These are phyloP conservation scores for Polysphondylium violaceum DNA, from an alignment of 78 protist genomes.

Conservation along the genomic window DNA sequence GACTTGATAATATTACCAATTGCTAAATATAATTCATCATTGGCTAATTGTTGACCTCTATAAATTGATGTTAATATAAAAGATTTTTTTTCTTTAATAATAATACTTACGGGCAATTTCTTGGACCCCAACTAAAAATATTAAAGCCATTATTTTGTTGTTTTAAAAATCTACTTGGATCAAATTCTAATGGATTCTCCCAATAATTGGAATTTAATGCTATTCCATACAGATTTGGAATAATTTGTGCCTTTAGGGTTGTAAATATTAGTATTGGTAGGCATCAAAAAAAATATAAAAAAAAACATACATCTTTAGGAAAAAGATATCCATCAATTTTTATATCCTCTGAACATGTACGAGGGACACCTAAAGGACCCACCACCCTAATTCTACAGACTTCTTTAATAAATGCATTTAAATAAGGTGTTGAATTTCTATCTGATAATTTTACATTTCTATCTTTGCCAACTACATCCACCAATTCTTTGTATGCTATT, in stretches of 20 bases:
- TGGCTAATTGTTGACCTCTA: slow-evolving; percentile 17
- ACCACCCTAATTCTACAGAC: not conserved
- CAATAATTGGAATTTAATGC: not conserved
- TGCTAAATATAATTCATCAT: slow-evolving; percentile 39
- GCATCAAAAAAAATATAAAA: no score
- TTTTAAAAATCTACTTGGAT: not conserved
- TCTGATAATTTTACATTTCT: not conserved
- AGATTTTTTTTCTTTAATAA: no score
- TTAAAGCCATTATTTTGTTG: not conserved
- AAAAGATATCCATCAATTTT: not conserved
- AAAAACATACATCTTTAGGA: slow-evolving; percentile 52
- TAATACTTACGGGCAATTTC: slow-evolving; percentile 35
- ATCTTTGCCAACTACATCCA: not conserved
- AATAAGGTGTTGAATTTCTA: slow-evolving; percentile 1
- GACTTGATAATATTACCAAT: not conserved
- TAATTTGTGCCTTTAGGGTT: not conserved
- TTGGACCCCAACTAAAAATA: slow-evolving; percentile 32
- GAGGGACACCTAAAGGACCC: slow-evolving; percentile 5
- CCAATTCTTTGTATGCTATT: not conserved
- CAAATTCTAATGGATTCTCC: not conserved
- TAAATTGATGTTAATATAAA: not conserved
- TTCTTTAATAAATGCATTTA: slow-evolving; percentile 38
- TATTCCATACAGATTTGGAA: not conserved
- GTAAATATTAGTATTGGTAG: not conserved
- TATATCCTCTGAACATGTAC: not conserved